Evolutionary conservation across 78 protist genomes (phyloP), one percentile per base, ranked within the genome.

Genomic region (Thecamonas trahens): DNA sequence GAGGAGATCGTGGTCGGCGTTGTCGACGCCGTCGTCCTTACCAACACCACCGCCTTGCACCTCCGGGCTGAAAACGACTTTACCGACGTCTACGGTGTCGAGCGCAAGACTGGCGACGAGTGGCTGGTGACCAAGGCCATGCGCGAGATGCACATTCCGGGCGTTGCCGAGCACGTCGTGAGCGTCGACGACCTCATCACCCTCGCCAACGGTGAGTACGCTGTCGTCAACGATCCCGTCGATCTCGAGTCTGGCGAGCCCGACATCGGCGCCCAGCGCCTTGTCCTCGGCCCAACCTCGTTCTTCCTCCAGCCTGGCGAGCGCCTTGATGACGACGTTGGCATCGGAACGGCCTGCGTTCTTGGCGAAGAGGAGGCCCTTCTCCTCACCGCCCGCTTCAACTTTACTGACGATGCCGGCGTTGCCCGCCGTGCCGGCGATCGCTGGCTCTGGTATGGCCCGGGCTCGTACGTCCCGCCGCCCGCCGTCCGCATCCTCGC

Each of bases 261-360:
- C 24, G 59, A 44, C 72, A 73, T 79, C 35, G 5, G 13, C 15
- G 65, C 18, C 28, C 54, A 8, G 20, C 59, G 60, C 66, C 62
- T 62, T 3, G 67, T 62, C 24, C 31, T 22, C 26, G 85, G 85
- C 45, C 70, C 37, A 47, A 28, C 28, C 39, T 26, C 54, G 31
- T 80, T 80, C 81, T 80, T 80, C 85, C 75, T 80, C 61, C 74
- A 40, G 35, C 85, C 85, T 24, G 78, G 78, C n/a, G 85, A 80
- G 70, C 31, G 62, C 29, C 85, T 80, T 9, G 79, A 75, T 77
- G 64, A 26, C 77, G 34, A 62, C 44, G 54, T 61, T 61, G 39
- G 20, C 22, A 37, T 80, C n/a, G 20, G 52, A 31, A 24, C 35
- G 20, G 76, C 45, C 32, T 0, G n/a, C 61, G 34, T 80, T 13